Evolutionary conservation across 495 filamentous ascomycete genomes (phyloP).

Genomic region (Trichoderma reesei): DNA sequence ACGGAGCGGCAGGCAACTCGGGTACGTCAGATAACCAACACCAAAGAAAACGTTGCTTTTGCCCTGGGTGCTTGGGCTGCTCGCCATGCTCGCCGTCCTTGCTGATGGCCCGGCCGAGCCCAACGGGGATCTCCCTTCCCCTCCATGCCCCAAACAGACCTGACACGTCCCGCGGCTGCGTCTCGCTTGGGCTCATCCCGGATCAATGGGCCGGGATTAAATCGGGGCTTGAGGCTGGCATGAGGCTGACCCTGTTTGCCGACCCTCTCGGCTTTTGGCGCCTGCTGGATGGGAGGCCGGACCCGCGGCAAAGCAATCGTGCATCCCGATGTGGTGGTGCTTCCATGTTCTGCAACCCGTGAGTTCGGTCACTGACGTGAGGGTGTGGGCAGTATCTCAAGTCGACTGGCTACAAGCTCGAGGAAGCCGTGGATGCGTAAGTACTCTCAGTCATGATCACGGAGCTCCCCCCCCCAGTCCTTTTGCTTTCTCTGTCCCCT

Average conservation of each 20-base stretch:
- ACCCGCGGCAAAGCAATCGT: not conserved
- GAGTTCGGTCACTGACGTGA: not conserved
- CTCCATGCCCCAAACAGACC: not conserved
- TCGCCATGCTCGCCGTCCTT: not conserved
- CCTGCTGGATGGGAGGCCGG: not conserved
- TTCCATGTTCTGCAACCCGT: not conserved
- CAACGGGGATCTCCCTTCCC: not conserved
- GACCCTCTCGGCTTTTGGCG: not conserved
- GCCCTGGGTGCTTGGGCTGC: not conserved
- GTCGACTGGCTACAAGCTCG: constrained; percentile 31
- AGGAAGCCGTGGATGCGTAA: constrained; percentile 44
- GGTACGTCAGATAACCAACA: not conserved
- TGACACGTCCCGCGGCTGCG: not conserved
- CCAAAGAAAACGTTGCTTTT: not conserved
- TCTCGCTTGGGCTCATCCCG: not conserved
- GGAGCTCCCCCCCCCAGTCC: not conserved
- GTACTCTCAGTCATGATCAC: constrained; percentile 14
- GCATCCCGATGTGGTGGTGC: not conserved
- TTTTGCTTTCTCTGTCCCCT: not conserved
- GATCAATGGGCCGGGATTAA: not conserved
- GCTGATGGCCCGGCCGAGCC: not conserved
- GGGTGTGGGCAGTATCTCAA: constrained; percentile 20
- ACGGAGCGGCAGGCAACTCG: constrained; percentile 4
- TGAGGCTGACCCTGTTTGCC: constrained; percentile 3
- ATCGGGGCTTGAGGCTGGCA: constrained; percentile 4